Evolutionary conservation across 2,329 filamentous ascomycete species (phyloP).

Genomic region (Orbilia brochopaga): DNA sequence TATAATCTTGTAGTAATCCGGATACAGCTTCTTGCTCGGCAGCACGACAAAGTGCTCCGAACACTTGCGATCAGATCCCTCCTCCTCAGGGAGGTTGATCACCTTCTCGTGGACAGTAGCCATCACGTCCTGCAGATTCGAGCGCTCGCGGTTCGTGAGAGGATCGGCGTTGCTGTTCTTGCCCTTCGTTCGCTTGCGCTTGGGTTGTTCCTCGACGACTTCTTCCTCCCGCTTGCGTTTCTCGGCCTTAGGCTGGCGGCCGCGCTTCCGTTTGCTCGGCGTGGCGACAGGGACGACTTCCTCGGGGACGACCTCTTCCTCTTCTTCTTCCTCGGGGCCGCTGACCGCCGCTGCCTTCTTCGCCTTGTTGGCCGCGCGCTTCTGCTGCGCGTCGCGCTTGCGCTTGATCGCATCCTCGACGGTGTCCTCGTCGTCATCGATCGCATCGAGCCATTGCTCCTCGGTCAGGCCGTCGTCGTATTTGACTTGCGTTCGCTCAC

Average conservation of each 20-base stretch:
- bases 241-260: slow-evolving; percentile 77
- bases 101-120: slow-evolving; percentile 77
- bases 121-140: slow-evolving; percentile 78
- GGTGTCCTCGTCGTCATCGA: slow-evolving; percentile 93
- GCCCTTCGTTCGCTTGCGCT: slow-evolving; percentile 71
- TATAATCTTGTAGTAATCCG: slow-evolving; percentile 95
- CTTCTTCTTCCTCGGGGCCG: slow-evolving; percentile 75
- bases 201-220: slow-evolving; percentile 66
- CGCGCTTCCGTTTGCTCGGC: slow-evolving; percentile 77
- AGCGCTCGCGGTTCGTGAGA: slow-evolving; percentile 72
- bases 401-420: slow-evolving; percentile 91
- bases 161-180: slow-evolving; percentile 62
- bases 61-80: slow-evolving; percentile 53
- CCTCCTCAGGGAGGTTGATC: slow-evolving; percentile 76
- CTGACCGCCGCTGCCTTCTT: slow-evolving; percentile 66
- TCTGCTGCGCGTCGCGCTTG: slow-evolving; percentile 83
- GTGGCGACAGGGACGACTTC: slow-evolving; percentile 58
- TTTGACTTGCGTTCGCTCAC: slow-evolving; percentile 90
- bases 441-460: slow-evolving; percentile 98
- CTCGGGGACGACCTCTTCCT: slow-evolving; percentile 69
- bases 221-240: slow-evolving; percentile 89
- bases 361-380: slow-evolving; percentile 76
- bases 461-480: slow-evolving; percentile 98
- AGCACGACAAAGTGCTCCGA: slow-evolving; percentile 75
- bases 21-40: slow-evolving; percentile 85